Conservation (phyloP, 2,329 filamentous ascomycete genomes). For the Arthrocladium fulminans region DNA sequence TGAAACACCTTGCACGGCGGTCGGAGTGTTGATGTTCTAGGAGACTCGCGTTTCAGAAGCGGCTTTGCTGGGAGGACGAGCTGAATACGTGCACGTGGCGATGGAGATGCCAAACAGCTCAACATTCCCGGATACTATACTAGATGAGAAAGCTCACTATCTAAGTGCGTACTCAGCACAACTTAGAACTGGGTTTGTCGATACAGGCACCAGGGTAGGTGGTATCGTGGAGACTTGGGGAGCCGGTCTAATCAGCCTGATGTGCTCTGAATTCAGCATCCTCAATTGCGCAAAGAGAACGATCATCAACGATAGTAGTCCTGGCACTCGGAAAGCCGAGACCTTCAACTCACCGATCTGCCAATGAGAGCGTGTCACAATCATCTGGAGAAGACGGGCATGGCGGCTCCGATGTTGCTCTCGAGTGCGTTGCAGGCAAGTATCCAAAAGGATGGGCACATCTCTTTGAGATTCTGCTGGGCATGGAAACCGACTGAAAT, state of each 20-base stretch:
- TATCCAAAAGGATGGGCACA: conserved; percentile 55
- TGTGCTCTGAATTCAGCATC: conserved; percentile 59
- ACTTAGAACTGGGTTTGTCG: conserved; percentile 74
- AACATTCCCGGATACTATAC: conserved; percentile 68
- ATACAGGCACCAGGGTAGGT: conserved; percentile 68
- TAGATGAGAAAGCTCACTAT: conserved; percentile 76
- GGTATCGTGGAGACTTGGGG: conserved; percentile 79
- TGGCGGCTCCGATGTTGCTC: conserved; percentile 63
- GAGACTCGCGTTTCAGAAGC: conserved; percentile 67
- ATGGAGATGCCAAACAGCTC: conserved; percentile 71
- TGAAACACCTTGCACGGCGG: conserved; percentile 70
- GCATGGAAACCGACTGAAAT: conserved; percentile 74
- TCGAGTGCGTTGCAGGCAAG: conserved; percentile 60
- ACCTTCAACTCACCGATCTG: conserved; percentile 58
- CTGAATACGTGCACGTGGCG: conserved; percentile 77
- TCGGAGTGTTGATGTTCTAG: conserved; percentile 64
- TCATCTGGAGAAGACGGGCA: conserved; percentile 63
- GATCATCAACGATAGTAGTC: conserved; percentile 67
- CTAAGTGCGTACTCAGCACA: conserved; percentile 68
- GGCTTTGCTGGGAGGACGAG: conserved; percentile 82
- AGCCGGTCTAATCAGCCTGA: conserved; percentile 78
- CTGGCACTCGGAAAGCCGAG: conserved; percentile 54
- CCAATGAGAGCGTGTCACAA: conserved; percentile 59
- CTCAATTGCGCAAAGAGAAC: conserved; percentile 65
- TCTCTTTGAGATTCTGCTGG: conserved; percentile 51